Percentiles rank a stretch among this genome's conserved stretches.
phyloP scores from a whole-genome alignment of 768 basidiomycete species.

The Amanita molliuscula region DNA sequence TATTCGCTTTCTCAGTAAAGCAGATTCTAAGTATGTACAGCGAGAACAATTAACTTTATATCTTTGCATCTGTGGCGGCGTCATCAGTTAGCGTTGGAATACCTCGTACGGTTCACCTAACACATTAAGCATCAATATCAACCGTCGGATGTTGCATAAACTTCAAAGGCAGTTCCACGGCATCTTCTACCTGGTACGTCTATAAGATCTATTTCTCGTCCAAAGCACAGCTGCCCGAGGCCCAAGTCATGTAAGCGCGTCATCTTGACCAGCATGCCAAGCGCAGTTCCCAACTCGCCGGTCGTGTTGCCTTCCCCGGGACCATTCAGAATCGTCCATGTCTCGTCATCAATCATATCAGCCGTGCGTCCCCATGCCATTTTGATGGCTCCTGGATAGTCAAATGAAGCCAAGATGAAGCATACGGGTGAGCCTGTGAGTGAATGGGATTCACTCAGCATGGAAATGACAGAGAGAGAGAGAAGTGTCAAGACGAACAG shows the following conservation, averaged over 20 bases:
- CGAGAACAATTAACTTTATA: not conserved
- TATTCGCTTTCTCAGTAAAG: no score
- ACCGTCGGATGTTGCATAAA: not conserved
- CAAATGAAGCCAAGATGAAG: slow-evolving; percentile 62
- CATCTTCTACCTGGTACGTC: not conserved
- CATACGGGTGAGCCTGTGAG: slow-evolving; percentile 67
- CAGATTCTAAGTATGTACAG: no score
- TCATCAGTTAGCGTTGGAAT: not conserved
- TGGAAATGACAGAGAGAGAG: not conserved
- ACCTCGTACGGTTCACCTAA: not conserved
- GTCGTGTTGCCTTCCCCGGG: slow-evolving; percentile 26
- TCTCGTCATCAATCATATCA: slow-evolving; percentile 56
- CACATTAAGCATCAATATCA: not conserved
- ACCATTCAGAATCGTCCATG: slow-evolving; percentile 53
- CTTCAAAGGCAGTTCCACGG: not conserved
- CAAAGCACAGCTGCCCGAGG: slow-evolving; percentile 51
- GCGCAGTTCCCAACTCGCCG: slow-evolving; percentile 21
- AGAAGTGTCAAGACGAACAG: slow-evolving; percentile 37
- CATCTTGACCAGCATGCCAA: slow-evolving; percentile 68
- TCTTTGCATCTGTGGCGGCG: not conserved
- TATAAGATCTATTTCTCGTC: slow-evolving; percentile 4
- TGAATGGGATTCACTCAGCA: not conserved
- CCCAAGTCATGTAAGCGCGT: slow-evolving; percentile 66
- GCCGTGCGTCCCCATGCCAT: slow-evolving; percentile 59
- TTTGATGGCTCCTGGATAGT: slow-evolving; percentile 52